Percentiles rank a stretch among this genome's conserved stretches.
These are phyloP conservation scores for Parastagonospora nodorum DNA, from an alignment of 2,329 filamentous ascomycete species.

Conservation along the genomic window DNA sequence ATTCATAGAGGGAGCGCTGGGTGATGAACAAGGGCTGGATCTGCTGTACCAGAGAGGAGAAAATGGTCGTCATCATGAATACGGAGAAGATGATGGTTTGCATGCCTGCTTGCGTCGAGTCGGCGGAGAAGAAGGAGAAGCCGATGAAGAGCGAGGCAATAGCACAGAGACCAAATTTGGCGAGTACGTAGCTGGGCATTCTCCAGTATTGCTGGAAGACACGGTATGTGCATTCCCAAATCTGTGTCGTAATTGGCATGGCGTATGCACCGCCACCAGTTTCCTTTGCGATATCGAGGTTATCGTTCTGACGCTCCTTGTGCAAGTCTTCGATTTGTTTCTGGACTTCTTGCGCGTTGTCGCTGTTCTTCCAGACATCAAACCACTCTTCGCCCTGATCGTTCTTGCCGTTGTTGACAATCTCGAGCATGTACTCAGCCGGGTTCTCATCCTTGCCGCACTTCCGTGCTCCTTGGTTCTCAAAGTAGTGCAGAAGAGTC, in stretches of 20 bases:
- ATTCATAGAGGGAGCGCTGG: conserved; percentile 64
- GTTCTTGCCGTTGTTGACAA: conserved; percentile 44
- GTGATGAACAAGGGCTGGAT: conserved; percentile 65
- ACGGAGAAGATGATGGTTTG: conserved; percentile 55
- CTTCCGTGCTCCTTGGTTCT: conserved; percentile 63
- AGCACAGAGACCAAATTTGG: conserved; percentile 35
- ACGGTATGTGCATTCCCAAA: conserved; percentile 47
- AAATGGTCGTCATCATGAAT: conserved; percentile 56
- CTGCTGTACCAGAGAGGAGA: conserved; percentile 57
- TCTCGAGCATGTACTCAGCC: conserved; percentile 75
- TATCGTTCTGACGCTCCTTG: conserved; percentile 37
- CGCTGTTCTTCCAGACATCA: conserved; percentile 44
- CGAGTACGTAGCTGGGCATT: conserved; percentile 50
- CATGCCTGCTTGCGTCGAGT: conserved; percentile 47
- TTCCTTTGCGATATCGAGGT: conserved; percentile 36
- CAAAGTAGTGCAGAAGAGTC: conserved; percentile 59
- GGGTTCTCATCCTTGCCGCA: conserved; percentile 70
- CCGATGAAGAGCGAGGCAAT: conserved; percentile 40
- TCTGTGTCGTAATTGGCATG: conserved; percentile 44
- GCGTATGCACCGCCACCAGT: conserved; percentile 50
- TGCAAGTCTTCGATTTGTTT: conserved; percentile 49
- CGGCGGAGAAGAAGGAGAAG: conserved; percentile 51
- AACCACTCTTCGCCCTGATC: conserved; percentile 46
- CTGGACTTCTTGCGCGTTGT: conserved; percentile 32
- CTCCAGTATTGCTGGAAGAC: conserved; percentile 55